These are phyloP conservation scores for Alternaria ventricosa DNA, from an alignment of 2,329 filamentous ascomycete genomes.

Conservation along the genomic window DNA sequence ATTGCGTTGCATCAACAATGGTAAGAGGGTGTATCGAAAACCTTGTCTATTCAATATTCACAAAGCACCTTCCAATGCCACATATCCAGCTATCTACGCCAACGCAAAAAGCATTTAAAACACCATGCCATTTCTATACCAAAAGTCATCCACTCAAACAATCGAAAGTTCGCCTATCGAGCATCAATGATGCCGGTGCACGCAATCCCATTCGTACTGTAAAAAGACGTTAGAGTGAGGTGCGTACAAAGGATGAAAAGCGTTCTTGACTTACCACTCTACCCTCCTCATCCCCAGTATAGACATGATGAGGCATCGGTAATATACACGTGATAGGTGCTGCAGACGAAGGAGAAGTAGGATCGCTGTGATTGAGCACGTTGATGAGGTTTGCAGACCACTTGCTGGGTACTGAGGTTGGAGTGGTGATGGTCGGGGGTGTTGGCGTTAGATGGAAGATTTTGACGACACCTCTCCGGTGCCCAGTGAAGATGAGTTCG, in stretches of 20 bases:
- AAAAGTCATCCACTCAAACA: too few species aligned
- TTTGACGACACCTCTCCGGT: slow-evolving; percentile 83
- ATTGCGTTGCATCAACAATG: background rate
- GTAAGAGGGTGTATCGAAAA: background rate
- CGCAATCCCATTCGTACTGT: slow-evolving; percentile 65
- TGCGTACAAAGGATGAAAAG: background rate
- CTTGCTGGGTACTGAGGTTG: slow-evolving; percentile 31
- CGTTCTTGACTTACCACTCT: slow-evolving; percentile 62
- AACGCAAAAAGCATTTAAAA: background rate
- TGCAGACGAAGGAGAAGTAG: slow-evolving; percentile 51
- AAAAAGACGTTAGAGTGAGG: slow-evolving; percentile 6
- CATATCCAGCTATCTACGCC: background rate
- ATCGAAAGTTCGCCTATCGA: background rate
- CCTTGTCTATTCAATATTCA: background rate
- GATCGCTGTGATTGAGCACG: slow-evolving; percentile 79
- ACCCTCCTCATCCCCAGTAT: slow-evolving; percentile 93
- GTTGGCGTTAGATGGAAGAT: slow-evolving; percentile 65
- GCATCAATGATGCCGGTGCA: slow-evolving; percentile 52
- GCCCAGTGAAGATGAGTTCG: slow-evolving; percentile 86
- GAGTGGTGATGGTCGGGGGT: slow-evolving; percentile 56
- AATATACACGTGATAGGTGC: slow-evolving; percentile 85
- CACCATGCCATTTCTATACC: background rate
- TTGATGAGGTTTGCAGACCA: slow-evolving; percentile 83
- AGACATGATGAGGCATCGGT: slow-evolving; percentile 81
- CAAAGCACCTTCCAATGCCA: background rate